Base-by-base conservation (phyloP, 305 asterid genomes). In the Vinca major region DNA sequence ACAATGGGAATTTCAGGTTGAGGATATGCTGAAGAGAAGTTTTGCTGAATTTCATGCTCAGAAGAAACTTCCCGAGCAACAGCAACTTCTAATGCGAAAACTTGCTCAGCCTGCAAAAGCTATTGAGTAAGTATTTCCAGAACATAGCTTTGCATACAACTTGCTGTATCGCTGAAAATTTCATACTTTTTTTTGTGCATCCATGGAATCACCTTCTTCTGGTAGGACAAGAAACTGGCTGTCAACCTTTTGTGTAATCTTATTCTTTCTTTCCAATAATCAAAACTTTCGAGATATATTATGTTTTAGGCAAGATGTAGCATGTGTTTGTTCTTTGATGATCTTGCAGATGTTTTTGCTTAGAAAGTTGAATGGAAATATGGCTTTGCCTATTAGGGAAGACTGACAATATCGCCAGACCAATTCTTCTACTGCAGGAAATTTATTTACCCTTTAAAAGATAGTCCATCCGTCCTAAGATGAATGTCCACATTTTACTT, bases 31-130 rank as follows among this genome's bases (percentile, higher is more conserved):
- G 77, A 93, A 93, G 82, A 83, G 97, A 84, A 93, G 99, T 85
- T 90, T 93, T 73, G 99, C 99, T 51, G 99, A 93, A 86, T 93
- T 93, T 85, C 99, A 93, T 75, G 88, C 99, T 62, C 99, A 93
- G 85, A 87, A 85, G 83, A 93, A 93, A 80, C 95, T 93, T 75
- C 99, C 99, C 20, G 99, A 93, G 88, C 63, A 85, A 63, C 91
- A 93, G 67, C 88, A 87, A 73, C 94, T 87, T 78, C 79, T 93
- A 57, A 84, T 87, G 96, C 80, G 77, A 70, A 93, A 90, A 82
- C 96, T 82, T 82, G 85, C 95, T 66, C 97, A 85, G 74, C 91
- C 85, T 51, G 85, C 77, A 54, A 89, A 83, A 85, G 43, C 65
- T 65, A 77, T 93, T 63, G 97, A 90, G 99, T 90, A 83, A 86